A percentile compares a stretch with the other conserved stretches of the same genome.
These are phyloP conservation scores for Starmerella sirachaensis DNA, from an alignment of 805 yeast genomes.

Conservation along the genomic window DNA sequence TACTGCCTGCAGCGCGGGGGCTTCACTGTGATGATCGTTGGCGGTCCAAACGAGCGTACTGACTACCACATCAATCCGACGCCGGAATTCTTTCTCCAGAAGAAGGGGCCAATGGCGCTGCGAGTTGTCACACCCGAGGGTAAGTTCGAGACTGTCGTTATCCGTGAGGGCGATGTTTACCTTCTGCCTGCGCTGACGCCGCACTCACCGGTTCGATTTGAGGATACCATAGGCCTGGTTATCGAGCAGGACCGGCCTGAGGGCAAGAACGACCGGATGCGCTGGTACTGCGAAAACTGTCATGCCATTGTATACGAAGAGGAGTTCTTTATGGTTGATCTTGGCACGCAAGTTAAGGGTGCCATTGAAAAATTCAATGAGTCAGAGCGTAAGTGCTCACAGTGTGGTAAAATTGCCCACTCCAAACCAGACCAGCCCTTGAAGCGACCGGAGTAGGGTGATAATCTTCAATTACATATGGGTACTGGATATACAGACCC, in stretches of 20 bases:
- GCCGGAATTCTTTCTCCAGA: constrained; percentile 85
- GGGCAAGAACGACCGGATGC: constrained; percentile 53
- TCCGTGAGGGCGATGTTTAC: constrained; percentile 80
- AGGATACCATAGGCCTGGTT: constrained; percentile 77
- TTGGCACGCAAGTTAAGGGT: constrained; percentile 81
- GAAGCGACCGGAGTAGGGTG: constrained; percentile 14
- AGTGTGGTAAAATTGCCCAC: constrained; percentile 48
- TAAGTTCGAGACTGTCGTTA: constrained; percentile 53
- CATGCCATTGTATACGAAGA: constrained; percentile 51
- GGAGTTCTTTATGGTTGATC: constrained; percentile 62
- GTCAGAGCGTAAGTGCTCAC: constrained; percentile 55
- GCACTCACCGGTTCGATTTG: constrained; percentile 80
- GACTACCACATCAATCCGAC: constrained; percentile 91
- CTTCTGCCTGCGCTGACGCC: constrained; percentile 75
- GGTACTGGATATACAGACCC: too few species aligned
- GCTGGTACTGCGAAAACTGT: constrained; percentile 83
- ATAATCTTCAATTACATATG: too few species aligned
- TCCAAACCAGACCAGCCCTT: constrained; percentile 20
- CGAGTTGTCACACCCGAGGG: constrained; percentile 67
- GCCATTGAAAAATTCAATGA: constrained; percentile 60
- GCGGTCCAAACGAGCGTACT: constrained; percentile 90
- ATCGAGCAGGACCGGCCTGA: constrained; percentile 84
- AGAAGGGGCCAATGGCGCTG: constrained; percentile 74
- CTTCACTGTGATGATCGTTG: constrained; percentile 87
- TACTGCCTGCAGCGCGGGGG: constrained; percentile 86